Base-by-base conservation (phyloP, 345 rosid species). In the Arabidopsis arenosa region DNA sequence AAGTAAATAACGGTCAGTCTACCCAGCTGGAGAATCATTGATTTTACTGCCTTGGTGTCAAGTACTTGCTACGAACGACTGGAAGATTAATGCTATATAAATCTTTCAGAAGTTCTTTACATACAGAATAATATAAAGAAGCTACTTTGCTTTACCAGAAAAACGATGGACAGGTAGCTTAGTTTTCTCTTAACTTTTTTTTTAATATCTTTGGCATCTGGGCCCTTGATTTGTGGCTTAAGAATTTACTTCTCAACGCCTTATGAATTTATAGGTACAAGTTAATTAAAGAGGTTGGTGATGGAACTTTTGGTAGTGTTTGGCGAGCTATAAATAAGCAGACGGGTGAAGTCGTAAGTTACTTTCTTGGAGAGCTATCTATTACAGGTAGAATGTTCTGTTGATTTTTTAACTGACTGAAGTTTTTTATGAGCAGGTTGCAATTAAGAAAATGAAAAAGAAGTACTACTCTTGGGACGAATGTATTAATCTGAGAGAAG, bases 361-460 rank as follows among this genome's bases (percentile, higher is more conserved):
- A 0, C 35, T 60, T 53, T 60, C 70, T 67, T 45, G 53, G 18
- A 35, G 37, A 53, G 36, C 47, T 67, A 26, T 73, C 10, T 15
- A 4, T 52, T 52, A 21, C 45, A 10, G 51, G 44, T 39, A 13
- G 28, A 35, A 63, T 71, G 15, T n/a, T 26, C 12, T 78, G 49
- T 33, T 66, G 21, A 9, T 23, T 8, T 73, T 58, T 49, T 41
- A 52, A 61, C 44, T 28, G 23, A 44, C 12, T 23, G 28, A 73
- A 23, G 37, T 51, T 44, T 66, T 54, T 52, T 36, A 0, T 59
- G 70, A 36, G 51, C 80, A 95, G 99, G 99, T 95, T 81, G 99
- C 99, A 26, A 85, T 95, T 58, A 95, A 95, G 81, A 92, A 86
- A 84, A 90, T 95, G 99, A 95, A 95, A 89, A 95, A 88, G 84